Percentiles rank a stretch among this genome's conserved stretches.
These are phyloP conservation scores for Shiraia bambusicola DNA, from an alignment of 2,329 filamentous ascomycete species.

Conservation along the genomic window DNA sequence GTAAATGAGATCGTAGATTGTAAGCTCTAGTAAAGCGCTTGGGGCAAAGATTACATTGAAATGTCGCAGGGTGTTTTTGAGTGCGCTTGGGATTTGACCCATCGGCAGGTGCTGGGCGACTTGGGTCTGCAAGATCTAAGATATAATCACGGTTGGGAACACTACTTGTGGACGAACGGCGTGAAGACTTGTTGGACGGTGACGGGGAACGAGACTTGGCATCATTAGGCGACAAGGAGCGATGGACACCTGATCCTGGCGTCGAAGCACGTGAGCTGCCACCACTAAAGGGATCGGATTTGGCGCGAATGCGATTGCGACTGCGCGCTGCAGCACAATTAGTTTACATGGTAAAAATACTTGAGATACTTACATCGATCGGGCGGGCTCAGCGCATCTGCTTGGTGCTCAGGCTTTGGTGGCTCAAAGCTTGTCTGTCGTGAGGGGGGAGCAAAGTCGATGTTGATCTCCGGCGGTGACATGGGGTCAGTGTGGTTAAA, in stretches of 20 bases:
- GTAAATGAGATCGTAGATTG: constrained; percentile 90
- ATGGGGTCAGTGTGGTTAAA: constrained; percentile 72
- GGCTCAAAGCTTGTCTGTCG: constrained; percentile 66
- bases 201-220: constrained; percentile 51
- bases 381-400: constrained; percentile 82
- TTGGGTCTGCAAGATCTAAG: constrained; percentile 85
- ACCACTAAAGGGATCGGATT: constrained; percentile 62
- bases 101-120: constrained; percentile 63
- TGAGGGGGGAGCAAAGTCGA: constrained; percentile 82
- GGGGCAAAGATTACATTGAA: constrained; percentile 89
- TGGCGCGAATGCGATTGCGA: constrained; percentile 57
- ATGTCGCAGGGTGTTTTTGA: constrained; percentile 96
- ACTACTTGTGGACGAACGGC: constrained; percentile 55
- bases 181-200: constrained; percentile 50
- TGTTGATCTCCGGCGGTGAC: constrained; percentile 92
- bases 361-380: constrained; percentile 56
- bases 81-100: constrained; percentile 68
- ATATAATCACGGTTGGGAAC: constrained; percentile 70
- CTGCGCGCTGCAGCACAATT: constrained; percentile 50
- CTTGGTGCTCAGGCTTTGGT: constrained; percentile 61
- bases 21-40: constrained; percentile 97
- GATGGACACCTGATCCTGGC: constrained; percentile 40
- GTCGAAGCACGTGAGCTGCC: constrained; percentile 49
- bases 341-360: constrained; percentile 11
- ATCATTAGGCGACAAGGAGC: constrained; percentile 48